Conservation (phyloP, 805 yeast species). For the Metschnikowia amazonensis region DNA sequence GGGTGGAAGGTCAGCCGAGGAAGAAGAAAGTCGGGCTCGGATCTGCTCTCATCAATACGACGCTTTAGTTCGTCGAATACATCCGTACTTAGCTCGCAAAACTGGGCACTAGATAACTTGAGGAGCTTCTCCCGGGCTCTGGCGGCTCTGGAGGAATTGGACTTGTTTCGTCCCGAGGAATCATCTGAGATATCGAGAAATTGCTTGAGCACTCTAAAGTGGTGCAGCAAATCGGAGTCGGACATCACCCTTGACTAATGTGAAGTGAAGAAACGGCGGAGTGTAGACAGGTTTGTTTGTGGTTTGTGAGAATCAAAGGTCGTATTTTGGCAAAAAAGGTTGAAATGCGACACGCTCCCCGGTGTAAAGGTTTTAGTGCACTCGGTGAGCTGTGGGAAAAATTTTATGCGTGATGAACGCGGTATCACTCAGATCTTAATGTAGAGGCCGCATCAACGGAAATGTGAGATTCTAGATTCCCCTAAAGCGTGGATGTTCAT, state of each 20-base stretch:
- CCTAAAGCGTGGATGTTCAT: not conserved
- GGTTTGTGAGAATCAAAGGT: not conserved
- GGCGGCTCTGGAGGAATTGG: slow-evolving; percentile 57
- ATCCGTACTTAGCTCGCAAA: slow-evolving; percentile 87
- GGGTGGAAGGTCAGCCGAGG: slow-evolving; percentile 80
- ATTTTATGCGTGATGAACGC: slow-evolving; percentile 1
- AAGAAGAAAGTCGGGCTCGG: slow-evolving; percentile 59
- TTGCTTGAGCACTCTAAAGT: slow-evolving; percentile 48
- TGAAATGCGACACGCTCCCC: not conserved
- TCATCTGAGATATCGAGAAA: slow-evolving; percentile 51
- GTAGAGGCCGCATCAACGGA: not conserved
- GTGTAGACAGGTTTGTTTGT: not conserved
- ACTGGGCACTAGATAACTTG: slow-evolving; percentile 77
- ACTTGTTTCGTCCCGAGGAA: slow-evolving; percentile 31
- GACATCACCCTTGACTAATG: slow-evolving; percentile 10
- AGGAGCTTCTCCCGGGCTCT: slow-evolving; percentile 83
- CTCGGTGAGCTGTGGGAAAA: not conserved
- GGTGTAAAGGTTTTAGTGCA: not conserved
- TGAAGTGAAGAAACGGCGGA: not conserved
- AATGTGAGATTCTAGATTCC: not conserved
- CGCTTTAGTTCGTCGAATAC: slow-evolving; percentile 90
- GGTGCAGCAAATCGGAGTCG: slow-evolving; percentile 36
- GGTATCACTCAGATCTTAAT: not conserved
- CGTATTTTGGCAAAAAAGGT: not conserved
- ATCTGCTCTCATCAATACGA: slow-evolving; percentile 57